Percentiles rank a stretch among this genome's conserved stretches.
These are phyloP conservation scores for Cryphonectria japonica DNA, from an alignment of 2,329 filamentous ascomycete species.

Conservation along the genomic window DNA sequence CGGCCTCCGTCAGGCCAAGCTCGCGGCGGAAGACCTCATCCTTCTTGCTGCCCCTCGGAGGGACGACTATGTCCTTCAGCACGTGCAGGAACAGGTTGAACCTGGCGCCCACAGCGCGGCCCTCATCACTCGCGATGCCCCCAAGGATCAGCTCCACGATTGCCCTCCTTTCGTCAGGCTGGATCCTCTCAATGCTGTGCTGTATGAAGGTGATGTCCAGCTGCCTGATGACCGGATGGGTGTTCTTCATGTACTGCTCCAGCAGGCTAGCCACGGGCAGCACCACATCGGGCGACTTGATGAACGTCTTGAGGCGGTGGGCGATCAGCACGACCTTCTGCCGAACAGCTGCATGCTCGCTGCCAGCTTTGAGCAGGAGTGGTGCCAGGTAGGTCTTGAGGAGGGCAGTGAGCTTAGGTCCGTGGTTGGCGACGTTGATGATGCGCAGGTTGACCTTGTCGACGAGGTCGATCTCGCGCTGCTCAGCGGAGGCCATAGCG, in stretches of 20 bases:
- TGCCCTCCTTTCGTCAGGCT: constrained; percentile 65
- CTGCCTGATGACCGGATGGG: constrained; percentile 77
- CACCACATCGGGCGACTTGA: constrained; percentile 63
- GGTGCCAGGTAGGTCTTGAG: constrained; percentile 80
- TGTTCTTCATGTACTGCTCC: constrained; percentile 84
- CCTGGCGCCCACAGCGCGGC: constrained; percentile 57
- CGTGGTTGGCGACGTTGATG: constrained; percentile 75
- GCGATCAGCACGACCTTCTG: constrained; percentile 66
- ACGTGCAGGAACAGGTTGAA: constrained; percentile 84
- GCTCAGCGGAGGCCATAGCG: constrained; percentile 50
- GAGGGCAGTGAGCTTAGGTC: constrained; percentile 78
- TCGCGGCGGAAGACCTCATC: constrained; percentile 69
- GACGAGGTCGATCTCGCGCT: constrained; percentile 79
- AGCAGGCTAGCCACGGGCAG: constrained; percentile 84
- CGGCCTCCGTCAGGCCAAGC: constrained; percentile 66
- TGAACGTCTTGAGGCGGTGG: constrained; percentile 57
- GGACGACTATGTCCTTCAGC: constrained; percentile 71
- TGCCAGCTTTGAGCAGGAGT: constrained; percentile 83
- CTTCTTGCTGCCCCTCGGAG: constrained; percentile 76
- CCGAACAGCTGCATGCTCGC: constrained; percentile 77
- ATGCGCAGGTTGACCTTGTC: constrained; percentile 87
- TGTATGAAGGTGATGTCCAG: constrained; percentile 90
- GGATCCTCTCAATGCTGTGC: constrained; percentile 66
- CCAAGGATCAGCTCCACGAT: constrained; percentile 72
- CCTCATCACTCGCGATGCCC: constrained; percentile 63